Conservation (phyloP, 306 rosid species). For the Betula pendula region DNA sequence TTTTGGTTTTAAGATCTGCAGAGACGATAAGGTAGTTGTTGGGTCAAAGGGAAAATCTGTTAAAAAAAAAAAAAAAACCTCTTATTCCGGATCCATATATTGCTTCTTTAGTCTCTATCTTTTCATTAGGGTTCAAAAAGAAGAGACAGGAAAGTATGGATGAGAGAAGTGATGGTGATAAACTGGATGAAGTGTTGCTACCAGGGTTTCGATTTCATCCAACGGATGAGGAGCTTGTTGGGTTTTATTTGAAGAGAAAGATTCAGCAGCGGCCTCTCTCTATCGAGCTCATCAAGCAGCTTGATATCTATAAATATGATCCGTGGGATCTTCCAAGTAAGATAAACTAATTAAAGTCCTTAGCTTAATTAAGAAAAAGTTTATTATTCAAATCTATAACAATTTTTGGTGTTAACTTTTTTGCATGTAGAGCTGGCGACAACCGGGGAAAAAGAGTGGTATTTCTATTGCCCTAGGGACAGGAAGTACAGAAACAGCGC, state of each 20-base stretch:
- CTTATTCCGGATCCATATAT: background rate
- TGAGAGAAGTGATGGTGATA: conserved; percentile 47
- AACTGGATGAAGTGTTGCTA: conserved; percentile 72
- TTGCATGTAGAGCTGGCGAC: conserved; percentile 58
- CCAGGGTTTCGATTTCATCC: conserved; percentile 99
- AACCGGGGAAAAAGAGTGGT: conserved; percentile 90
- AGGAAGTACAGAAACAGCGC: conserved; percentile 94
- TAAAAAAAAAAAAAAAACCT: background rate
- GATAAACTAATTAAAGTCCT: conserved; percentile 13
- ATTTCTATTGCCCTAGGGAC: conserved; percentile 90
- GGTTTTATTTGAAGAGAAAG: conserved; percentile 86
- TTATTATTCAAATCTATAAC: background rate
- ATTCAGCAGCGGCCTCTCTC: conserved; percentile 74
- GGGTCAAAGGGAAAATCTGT: background rate
- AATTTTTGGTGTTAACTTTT: background rate
- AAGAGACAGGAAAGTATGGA: conserved; percentile 34
- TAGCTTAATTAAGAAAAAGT: too few relatives aligned
- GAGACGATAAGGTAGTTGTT: too few relatives aligned
- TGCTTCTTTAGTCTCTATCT: background rate
- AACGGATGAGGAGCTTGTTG: conserved; percentile 96
- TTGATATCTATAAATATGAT: conserved; percentile 88
- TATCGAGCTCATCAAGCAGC: conserved; percentile 84
- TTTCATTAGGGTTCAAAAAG: conserved; percentile 20
- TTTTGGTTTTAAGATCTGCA: too few relatives aligned
- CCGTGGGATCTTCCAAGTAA: conserved; percentile 99